Base-by-base conservation (phyloP, 352 stramenopile species). In the Hyaloperonospora brassicae region DNA sequence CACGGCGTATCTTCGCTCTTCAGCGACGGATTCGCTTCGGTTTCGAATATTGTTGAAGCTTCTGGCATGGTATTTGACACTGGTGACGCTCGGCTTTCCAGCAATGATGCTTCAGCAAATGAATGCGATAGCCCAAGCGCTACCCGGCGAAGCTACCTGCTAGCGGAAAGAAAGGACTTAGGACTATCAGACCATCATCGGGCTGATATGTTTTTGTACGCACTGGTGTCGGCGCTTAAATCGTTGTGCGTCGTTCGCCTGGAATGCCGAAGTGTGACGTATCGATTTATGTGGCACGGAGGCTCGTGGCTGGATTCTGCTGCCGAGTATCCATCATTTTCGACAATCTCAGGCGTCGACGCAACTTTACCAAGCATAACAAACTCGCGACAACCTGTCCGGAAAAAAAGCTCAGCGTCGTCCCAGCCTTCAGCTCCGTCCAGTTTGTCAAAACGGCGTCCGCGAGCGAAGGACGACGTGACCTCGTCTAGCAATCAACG, bases 201-300 rank as follows among this genome's bases (percentile, higher is more conserved):
- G 22, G 47, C 62, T 66, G 76, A 85, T 48, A 62, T 71, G 51
- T 76, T 86, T 52, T 49, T 89, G 25, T 78, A 89, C 45, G 63
- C 73, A n/a, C 34, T 86, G 5, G 71, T 81, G 27, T 79, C 73
- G 10, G 57, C 57, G 12, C 56, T 89, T 2, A 87, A 84, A 52
- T 75, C 71, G 5, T 51, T 76, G 27, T 81, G 73, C 36, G 63
- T 68, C 41, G 58, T 70, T 38, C 69, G 76, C 12, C 57, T 89
- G 6, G 73, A 87, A 55, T 86, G 76, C 3, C 50, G 81, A 1
- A 55, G 61, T 25, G 64, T 67, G 5, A 71, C 75, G 11, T 83
- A 83, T 52, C 73, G 75, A 9, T 78, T 73, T 38, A 66, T 73
- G 44, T 86, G 76, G 76, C 73, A 86, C 45, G 64, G 55, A 41